phyloP scores from a whole-genome alignment of 2,329 filamentous ascomycete genomes.

The Teratosphaeriaceae sp. region DNA sequence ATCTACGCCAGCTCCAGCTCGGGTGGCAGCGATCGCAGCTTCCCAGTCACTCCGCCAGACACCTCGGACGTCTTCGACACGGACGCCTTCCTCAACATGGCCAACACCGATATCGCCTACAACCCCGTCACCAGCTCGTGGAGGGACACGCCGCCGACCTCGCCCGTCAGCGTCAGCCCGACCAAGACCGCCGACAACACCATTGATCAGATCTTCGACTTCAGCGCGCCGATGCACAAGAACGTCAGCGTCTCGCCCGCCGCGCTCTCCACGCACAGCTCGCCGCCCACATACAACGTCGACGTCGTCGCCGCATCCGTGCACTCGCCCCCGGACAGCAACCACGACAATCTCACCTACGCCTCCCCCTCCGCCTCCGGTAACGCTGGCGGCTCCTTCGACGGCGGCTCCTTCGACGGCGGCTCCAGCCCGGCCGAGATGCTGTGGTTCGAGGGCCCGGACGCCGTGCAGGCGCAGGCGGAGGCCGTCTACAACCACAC shows the following conservation, averaged over 20 bases:
- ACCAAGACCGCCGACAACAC: slow-evolving; percentile 8
- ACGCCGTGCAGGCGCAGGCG: slow-evolving; percentile 17
- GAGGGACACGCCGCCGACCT: slow-evolving; percentile 28
- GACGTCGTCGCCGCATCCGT: neutral
- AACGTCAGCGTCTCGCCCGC: slow-evolving; percentile 18
- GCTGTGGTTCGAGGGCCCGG: slow-evolving; percentile 3
- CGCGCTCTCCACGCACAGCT: slow-evolving; percentile 17
- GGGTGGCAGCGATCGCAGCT: slow-evolving; percentile 24
- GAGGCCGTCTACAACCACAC: slow-evolving; percentile 17
- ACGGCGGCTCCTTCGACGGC: slow-evolving; percentile 15
- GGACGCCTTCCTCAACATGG: slow-evolving; percentile 24
- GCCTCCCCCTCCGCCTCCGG: neutral
- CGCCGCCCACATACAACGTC: slow-evolving; percentile 11
- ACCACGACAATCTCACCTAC: slow-evolving; percentile 1
- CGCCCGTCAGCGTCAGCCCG: slow-evolving; percentile 17
- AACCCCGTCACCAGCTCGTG: slow-evolving; percentile 17
- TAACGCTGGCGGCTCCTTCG: neutral
- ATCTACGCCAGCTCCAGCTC: slow-evolving; percentile 21
- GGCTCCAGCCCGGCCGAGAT: slow-evolving; percentile 15
- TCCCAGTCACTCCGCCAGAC: slow-evolving; percentile 27
- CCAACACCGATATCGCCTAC: slow-evolving; percentile 16
- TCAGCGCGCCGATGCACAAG: slow-evolving; percentile 14
- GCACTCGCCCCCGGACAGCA: slow-evolving; percentile 12
- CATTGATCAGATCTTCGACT: slow-evolving; percentile 14
- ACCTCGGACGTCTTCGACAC: slow-evolving; percentile 23